A percentile compares a stretch with the other conserved stretches of the same genome.
phyloP scores from a whole-genome alignment of 2,329 filamentous ascomycete species.

The Cercospora sesami region DNA sequence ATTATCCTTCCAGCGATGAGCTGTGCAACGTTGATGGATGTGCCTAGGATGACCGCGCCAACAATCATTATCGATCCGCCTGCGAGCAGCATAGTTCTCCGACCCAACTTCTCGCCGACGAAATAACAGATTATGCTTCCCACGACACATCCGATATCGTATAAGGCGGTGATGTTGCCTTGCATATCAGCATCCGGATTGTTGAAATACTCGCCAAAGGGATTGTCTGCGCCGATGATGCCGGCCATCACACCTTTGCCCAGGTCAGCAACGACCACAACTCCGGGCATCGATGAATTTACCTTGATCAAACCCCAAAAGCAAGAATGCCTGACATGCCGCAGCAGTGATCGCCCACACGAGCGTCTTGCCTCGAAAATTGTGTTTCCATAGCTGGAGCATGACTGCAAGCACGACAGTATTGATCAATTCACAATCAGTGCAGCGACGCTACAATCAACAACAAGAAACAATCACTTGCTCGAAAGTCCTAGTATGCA shows the following conservation, averaged over 20 bases:
- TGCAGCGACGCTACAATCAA: neutral
- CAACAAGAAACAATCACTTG: neutral
- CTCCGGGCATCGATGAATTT: neutral
- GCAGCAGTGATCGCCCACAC: slow-evolving; percentile 4
- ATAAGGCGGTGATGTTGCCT: slow-evolving; percentile 55
- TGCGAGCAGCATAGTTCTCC: slow-evolving; percentile 46
- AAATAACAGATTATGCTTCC: slow-evolving; percentile 44
- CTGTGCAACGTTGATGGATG: slow-evolving; percentile 45
- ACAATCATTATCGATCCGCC: slow-evolving; percentile 47
- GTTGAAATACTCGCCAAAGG: slow-evolving; percentile 8
- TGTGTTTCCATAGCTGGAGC: slow-evolving; percentile 7
- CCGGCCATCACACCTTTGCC: slow-evolving; percentile 16
- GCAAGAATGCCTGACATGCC: slow-evolving; percentile 11
- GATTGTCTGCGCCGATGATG: slow-evolving; percentile 12
- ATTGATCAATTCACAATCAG: neutral
- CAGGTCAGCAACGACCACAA: neutral
- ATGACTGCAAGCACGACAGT: neutral
- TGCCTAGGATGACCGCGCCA: slow-evolving; percentile 44
- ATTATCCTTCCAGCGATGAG: slow-evolving; percentile 56
- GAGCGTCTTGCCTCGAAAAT: slow-evolving; percentile 10
- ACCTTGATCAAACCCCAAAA: slow-evolving; percentile 6
- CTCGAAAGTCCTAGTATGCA: neutral
- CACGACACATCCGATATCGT: slow-evolving; percentile 53
- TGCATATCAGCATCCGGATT: slow-evolving; percentile 37
- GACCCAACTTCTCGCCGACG: slow-evolving; percentile 46